Percentiles rank a stretch among this genome's conserved stretches.
Evolutionary conservation across 1,284 basidiomycete genomes (phyloP).

Genomic region (Coniferiporia weirii): DNA sequence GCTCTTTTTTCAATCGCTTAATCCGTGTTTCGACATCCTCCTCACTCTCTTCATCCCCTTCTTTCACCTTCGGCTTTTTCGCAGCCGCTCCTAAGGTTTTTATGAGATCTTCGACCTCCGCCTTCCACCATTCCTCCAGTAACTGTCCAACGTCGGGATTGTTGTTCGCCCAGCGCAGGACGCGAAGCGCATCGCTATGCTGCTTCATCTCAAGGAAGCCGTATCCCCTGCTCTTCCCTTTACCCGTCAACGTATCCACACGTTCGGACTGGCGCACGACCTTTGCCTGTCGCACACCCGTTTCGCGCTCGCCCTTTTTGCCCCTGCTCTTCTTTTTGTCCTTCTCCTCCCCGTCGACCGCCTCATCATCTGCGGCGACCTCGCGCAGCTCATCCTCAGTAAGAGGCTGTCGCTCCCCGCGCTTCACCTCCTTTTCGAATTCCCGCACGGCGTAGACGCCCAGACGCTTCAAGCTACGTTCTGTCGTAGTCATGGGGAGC

Average conservation of each 20-base stretch:
- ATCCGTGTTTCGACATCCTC: constrained; percentile 46
- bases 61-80: constrained; percentile 36
- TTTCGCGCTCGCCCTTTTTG: constrained; percentile 44
- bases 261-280: constrained; percentile 85
- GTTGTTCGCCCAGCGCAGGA: constrained; percentile 93
- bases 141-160: constrained; percentile 63
- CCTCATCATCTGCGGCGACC: constrained; percentile 23
- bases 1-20: constrained; percentile 56
- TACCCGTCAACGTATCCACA: constrained; percentile 81
- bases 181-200: constrained; percentile 87
- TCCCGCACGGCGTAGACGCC: constrained; percentile 75
- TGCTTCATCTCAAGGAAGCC: constrained; percentile 90
- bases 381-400: constrained; percentile 68
- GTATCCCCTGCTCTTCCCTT: constrained; percentile 88
- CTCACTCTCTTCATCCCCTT: constrained; percentile 27
- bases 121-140: constrained; percentile 79
- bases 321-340: constrained; percentile 30
- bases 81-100: constrained; percentile 48
- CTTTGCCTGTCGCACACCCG: constrained; percentile 82
- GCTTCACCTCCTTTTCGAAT: constrained; percentile 79
- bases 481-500: constrained; percentile 85
- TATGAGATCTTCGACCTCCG: constrained; percentile 69
- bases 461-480: constrained; percentile 85
- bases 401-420: constrained; percentile 56
- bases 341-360: constrained; percentile 26